phyloP scores from a whole-genome alignment of 768 basidiomycete species.

The Trametes meyenii region DNA sequence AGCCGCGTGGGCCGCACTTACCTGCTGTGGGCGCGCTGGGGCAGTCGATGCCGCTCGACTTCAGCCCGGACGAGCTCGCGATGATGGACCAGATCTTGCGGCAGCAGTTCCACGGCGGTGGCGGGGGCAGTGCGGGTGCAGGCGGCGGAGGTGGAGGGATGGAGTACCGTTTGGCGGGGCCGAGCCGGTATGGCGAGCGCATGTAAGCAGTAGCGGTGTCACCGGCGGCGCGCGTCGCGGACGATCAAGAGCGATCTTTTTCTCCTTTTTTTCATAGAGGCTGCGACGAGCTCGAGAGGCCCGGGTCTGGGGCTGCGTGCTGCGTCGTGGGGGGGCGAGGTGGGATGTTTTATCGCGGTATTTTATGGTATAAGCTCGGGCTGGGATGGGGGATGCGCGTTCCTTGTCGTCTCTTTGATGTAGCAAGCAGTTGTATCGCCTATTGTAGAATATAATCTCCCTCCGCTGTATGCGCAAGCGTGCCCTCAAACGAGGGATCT shows the following conservation, averaged over 20 bases:
- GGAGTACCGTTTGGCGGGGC: slow-evolving; percentile 14
- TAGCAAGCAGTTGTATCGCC: slow-evolving; percentile 11
- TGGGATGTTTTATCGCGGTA: slow-evolving; percentile 1
- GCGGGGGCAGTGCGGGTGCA: neutral
- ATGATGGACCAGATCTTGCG: slow-evolving; percentile 33
- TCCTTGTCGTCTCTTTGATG: neutral
- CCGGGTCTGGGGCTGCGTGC: neutral
- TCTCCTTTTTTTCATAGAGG: too few relatives aligned
- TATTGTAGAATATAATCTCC: slow-evolving; percentile 18
- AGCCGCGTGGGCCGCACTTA: neutral
- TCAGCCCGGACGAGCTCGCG: slow-evolving; percentile 31
- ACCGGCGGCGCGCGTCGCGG: too few relatives aligned
- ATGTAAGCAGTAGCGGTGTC: neutral
- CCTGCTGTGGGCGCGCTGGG: slow-evolving; percentile 8
- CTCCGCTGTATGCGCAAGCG: neutral
- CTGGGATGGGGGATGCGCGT: neutral
- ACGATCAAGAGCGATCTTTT: too few relatives aligned
- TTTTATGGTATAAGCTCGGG: neutral
- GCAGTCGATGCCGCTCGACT: slow-evolving; percentile 27
- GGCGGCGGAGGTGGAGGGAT: neutral
- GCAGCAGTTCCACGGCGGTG: slow-evolving; percentile 24
- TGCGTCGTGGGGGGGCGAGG: neutral
- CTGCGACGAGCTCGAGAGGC: neutral
- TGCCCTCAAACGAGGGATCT: neutral
- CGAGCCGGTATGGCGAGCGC: slow-evolving; percentile 8